These are phyloP conservation scores for Candida gigantensis DNA, from an alignment of 1,139 yeast species.

Conservation along the genomic window DNA sequence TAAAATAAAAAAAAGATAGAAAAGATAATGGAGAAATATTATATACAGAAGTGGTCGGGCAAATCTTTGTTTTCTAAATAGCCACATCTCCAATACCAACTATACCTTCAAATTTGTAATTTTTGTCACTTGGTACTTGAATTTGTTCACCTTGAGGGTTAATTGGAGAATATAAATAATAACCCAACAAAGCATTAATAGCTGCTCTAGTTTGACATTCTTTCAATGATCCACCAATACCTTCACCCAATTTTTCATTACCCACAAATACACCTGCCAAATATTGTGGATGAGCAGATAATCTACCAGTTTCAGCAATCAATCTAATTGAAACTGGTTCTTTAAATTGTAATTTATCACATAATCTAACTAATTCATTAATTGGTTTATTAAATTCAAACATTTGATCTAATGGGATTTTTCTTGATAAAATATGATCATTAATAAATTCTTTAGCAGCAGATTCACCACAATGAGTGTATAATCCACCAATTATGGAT, in stretches of 20 bases:
- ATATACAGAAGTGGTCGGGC: too few relatives aligned
- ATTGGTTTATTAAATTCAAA: constrained; percentile 85
- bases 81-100: constrained; percentile 59
- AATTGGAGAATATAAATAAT: constrained; percentile 87
- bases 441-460: constrained; percentile 65
- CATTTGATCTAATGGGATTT: constrained; percentile 69
- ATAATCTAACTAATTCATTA: constrained; percentile 74
- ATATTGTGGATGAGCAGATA: constrained; percentile 78
- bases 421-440: constrained; percentile 75
- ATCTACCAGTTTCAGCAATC: constrained; percentile 91
- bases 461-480: constrained; percentile 64
- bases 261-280: constrained; percentile 93
- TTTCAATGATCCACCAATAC: constrained; percentile 86
- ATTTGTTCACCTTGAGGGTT: constrained; percentile 42
- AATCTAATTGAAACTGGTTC: constrained; percentile 76
- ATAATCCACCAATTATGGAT: constrained; percentile 71
- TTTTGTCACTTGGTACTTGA: constrained; percentile 60
- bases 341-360: constrained; percentile 75
- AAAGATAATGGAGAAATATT: neutral
- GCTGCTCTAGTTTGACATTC: constrained; percentile 95
- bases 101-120: constrained; percentile 46
- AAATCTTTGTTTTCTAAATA: too few relatives aligned
- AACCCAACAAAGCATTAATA: constrained; percentile 85
- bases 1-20: too few relatives aligned
- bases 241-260: constrained; percentile 83